Conservation (phyloP, 208 protist species). For the Tetramitus jugosus region DNA sequence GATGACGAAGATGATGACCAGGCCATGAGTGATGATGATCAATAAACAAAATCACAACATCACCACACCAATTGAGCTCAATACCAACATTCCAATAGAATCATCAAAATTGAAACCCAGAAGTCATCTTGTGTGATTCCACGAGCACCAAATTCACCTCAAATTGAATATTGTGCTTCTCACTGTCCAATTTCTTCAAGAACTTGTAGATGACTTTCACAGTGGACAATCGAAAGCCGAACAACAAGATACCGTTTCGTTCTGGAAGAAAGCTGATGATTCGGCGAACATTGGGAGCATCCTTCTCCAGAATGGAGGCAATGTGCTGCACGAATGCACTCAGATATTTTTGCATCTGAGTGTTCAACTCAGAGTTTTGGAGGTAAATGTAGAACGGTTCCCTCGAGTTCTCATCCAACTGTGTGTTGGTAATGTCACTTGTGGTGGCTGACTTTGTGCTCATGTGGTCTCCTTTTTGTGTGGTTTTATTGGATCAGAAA, state of each 20-base stretch:
- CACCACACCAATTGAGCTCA: too few species aligned
- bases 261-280: conserved; percentile 23
- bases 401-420: background rate
- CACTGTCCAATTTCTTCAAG: conserved; percentile 13
- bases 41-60: too few species aligned
- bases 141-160: conserved; percentile 23
- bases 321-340: conserved; percentile 19
- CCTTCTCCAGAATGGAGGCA: conserved; percentile 14
- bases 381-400: conserved; percentile 25
- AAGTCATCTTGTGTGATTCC: conserved; percentile 22
- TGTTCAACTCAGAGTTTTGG: conserved; percentile 19
- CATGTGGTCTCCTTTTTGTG: too few species aligned
- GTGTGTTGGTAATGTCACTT: too few species aligned
- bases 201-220: conserved; percentile 16
- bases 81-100: too few species aligned
- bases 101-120: conserved; percentile 21
- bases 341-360: conserved; percentile 22
- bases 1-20: too few species aligned
- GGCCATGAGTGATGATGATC: too few species aligned
- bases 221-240: conserved; percentile 19
- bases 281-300: background rate
- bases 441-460: too few species aligned
- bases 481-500: too few species aligned
- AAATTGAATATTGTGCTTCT: conserved; percentile 24
- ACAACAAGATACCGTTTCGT: conserved; percentile 14